A percentile compares a stretch with the other conserved stretches of the same genome.
phyloP scores from a whole-genome alignment of 306 rosid genomes.

The Dryas octopetala region DNA sequence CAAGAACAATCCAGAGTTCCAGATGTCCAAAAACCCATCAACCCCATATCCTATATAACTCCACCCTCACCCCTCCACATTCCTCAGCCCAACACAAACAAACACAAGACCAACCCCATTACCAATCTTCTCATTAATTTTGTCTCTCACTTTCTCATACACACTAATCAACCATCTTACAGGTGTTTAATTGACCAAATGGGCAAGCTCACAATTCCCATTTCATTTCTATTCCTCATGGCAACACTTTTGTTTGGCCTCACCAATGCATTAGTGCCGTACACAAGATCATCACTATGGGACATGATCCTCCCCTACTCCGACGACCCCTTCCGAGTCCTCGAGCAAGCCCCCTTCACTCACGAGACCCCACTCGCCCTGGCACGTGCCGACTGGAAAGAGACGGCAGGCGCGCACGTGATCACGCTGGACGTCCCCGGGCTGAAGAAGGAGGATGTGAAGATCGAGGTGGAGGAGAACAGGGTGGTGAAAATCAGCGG shows the following conservation, averaged over 20 bases:
- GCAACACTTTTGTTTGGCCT: background rate
- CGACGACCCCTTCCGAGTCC: slow-evolving; percentile 50
- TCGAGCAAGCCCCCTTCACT: slow-evolving; percentile 36
- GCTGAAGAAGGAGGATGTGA: slow-evolving; percentile 38
- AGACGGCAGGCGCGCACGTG: slow-evolving; percentile 28
- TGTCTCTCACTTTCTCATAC: too few species aligned
- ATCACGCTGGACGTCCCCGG: slow-evolving; percentile 42
- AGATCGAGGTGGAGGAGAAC: slow-evolving; percentile 47
- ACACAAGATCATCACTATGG: slow-evolving; percentile 31
- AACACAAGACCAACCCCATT: too few species aligned
- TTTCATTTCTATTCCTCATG: too few species aligned
- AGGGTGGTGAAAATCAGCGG: slow-evolving; percentile 47
- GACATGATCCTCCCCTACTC: slow-evolving; percentile 30
- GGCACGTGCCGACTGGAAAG: slow-evolving; percentile 56
- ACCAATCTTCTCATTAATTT: too few species aligned
- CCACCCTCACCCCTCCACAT: background rate
- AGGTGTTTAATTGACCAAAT: too few species aligned
- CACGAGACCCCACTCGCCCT: slow-evolving; percentile 24
- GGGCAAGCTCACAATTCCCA: too few species aligned
- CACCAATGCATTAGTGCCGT: slow-evolving; percentile 34
- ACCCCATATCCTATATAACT: background rate
- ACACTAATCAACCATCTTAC: too few species aligned
- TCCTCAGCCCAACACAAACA: background rate
- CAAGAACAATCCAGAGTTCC: background rate
- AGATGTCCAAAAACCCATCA: background rate